Evolutionary conservation across 2,329 filamentous ascomycete species (phyloP).

Genomic region (Arthrobotrys sinensis): DNA sequence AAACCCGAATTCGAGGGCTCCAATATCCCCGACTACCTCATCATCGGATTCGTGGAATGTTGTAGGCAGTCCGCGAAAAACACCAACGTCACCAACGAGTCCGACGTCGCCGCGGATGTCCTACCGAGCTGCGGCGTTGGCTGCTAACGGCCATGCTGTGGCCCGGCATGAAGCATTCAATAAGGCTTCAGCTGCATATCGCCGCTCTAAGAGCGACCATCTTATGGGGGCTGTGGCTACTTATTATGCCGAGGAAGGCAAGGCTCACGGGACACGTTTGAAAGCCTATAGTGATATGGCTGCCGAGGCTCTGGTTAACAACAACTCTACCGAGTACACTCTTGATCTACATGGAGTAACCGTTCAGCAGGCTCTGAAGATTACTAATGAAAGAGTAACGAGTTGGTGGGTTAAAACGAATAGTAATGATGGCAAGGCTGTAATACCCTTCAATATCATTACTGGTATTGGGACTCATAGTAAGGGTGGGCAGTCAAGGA

Average conservation of each 20-base stretch:
- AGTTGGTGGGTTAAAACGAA: conserved; percentile 62
- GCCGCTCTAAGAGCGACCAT: conserved; percentile 62
- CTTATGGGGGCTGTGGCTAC: conserved; percentile 64
- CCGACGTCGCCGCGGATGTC: conserved; percentile 51
- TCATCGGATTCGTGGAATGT: conserved; percentile 31
- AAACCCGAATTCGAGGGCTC: background rate
- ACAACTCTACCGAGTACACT: conserved; percentile 59
- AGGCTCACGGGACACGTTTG: conserved; percentile 52
- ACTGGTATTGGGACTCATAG: conserved; percentile 63
- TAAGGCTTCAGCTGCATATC: conserved; percentile 63
- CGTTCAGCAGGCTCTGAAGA: conserved; percentile 62
- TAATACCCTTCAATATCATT: conserved; percentile 63
- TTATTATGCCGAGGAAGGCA: conserved; percentile 63
- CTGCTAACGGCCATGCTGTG: conserved; percentile 39
- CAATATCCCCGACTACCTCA: conserved; percentile 25
- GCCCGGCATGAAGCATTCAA: conserved; percentile 62
- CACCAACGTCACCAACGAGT: conserved; percentile 52
- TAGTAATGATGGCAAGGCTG: conserved; percentile 50
- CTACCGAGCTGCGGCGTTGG: conserved; percentile 31
- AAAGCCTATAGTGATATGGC: conserved; percentile 60
- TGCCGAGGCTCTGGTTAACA: conserved; percentile 60
- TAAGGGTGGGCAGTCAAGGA: conserved; percentile 61
- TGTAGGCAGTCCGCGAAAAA: conserved; percentile 26
- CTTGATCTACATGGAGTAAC: conserved; percentile 64
- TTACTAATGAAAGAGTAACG: conserved; percentile 63